Evolutionary conservation across 441 rosid species (phyloP).

Genomic region (Pelargonium australe): DNA sequence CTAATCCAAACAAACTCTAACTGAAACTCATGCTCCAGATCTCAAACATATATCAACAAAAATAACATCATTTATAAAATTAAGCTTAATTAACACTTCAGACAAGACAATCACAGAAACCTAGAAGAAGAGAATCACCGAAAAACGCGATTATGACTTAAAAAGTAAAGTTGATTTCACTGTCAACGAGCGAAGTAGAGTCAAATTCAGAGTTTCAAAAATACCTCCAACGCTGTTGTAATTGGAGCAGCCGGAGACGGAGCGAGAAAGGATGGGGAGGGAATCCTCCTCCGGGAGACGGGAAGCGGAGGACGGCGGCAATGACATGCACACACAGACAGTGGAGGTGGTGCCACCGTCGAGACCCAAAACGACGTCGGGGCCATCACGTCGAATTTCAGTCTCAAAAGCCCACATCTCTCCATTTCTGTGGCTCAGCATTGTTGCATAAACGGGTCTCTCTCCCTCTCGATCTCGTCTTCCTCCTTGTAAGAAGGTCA

Average conservation of each 20-base stretch:
- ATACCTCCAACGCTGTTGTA: slow-evolving; percentile 71
- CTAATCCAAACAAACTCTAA: neutral
- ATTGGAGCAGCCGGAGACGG: slow-evolving; percentile 65
- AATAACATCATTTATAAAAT: neutral
- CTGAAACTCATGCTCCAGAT: neutral
- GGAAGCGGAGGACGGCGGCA: slow-evolving; percentile 34
- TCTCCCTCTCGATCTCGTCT: neutral
- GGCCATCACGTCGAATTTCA: slow-evolving; percentile 17
- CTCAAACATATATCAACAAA: slow-evolving; percentile 3
- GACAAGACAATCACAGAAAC: neutral
- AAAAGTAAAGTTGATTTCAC: neutral
- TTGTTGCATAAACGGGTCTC: slow-evolving; percentile 13
- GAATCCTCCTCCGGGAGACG: slow-evolving; percentile 44
- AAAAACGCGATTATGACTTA: neutral
- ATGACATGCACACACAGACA: slow-evolving; percentile 59
- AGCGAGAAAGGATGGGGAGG: slow-evolving; percentile 53
- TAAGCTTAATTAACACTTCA: slow-evolving; percentile 2
- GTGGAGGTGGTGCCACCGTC: slow-evolving; percentile 74
- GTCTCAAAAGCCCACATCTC: slow-evolving; percentile 63
- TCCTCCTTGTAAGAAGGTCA: neutral
- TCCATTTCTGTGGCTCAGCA: slow-evolving; percentile 56
- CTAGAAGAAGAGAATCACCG: neutral
- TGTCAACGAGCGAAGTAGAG: neutral
- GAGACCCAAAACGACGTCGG: slow-evolving; percentile 46
- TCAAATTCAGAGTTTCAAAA: neutral